These are phyloP conservation scores for Xylaria sp. DNA, from an alignment of 2,329 filamentous ascomycete species.

Conservation along the genomic window DNA sequence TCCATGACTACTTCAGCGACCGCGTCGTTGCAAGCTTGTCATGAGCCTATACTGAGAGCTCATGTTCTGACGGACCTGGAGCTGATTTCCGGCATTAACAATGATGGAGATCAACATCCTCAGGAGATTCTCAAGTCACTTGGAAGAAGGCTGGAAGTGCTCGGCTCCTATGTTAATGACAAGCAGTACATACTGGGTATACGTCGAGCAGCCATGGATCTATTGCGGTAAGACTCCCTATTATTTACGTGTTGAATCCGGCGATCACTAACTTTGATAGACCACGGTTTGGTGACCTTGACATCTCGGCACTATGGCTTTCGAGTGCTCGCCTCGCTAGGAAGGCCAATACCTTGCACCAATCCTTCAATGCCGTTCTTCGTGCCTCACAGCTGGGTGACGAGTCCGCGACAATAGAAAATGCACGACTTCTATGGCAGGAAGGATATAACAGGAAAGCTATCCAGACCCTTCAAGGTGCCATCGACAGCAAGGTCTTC, in stretches of 20 bases:
- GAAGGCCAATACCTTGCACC: constrained; percentile 75
- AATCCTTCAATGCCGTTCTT: constrained; percentile 89
- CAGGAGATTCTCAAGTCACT: constrained; percentile 50
- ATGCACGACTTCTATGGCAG: constrained; percentile 87
- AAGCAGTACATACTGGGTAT: constrained; percentile 91
- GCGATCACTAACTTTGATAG: constrained; percentile 35
- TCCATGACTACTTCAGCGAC: constrained; percentile 73
- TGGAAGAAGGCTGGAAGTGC: constrained; percentile 73
- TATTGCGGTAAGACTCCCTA: constrained; percentile 54
- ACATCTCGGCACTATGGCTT: constrained; percentile 81
- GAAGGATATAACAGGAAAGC: constrained; percentile 92
- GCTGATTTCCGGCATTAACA: constrained; percentile 54
- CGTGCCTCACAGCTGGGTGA: constrained; percentile 82
- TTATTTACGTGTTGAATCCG: background rate
- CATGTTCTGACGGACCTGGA: constrained; percentile 88
- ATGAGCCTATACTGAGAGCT: constrained; percentile 77
- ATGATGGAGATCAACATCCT: constrained; percentile 38
- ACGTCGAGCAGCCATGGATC: constrained; percentile 78
- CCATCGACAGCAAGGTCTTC: constrained; percentile 78
- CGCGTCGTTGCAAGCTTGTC: constrained; percentile 74
- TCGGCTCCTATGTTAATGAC: constrained; percentile 84
- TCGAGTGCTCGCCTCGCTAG: constrained; percentile 78
- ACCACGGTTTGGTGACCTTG: constrained; percentile 59
- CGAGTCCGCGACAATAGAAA: constrained; percentile 85
- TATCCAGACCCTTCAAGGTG: constrained; percentile 82